phyloP scores from a whole-genome alignment of 805 yeast genomes.

The Lipomyces mesembrius region DNA sequence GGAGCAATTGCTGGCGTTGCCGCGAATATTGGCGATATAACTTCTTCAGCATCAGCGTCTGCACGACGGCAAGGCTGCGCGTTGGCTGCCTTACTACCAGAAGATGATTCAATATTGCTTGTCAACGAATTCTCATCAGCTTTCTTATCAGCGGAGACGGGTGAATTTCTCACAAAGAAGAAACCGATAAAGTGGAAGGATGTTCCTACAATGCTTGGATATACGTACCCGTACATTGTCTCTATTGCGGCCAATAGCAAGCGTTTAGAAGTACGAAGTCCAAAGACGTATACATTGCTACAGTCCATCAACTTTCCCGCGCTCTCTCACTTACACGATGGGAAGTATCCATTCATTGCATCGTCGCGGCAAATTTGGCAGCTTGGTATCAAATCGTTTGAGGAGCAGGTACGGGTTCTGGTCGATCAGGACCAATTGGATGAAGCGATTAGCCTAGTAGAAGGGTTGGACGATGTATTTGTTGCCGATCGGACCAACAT shows the following conservation, averaged over 20 bases:
- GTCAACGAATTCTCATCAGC: slow-evolving; percentile 32
- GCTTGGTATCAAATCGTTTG: slow-evolving; percentile 43
- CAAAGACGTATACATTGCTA: slow-evolving; percentile 47
- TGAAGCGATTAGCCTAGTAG: slow-evolving; percentile 54
- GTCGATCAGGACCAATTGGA: slow-evolving; percentile 44
- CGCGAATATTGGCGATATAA: slow-evolving; percentile 24
- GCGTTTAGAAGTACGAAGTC: slow-evolving; percentile 48
- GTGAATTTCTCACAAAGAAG: slow-evolving; percentile 19
- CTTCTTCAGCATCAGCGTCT: slow-evolving; percentile 28
- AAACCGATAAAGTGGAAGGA: slow-evolving; percentile 27
- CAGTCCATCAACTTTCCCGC: slow-evolving; percentile 46
- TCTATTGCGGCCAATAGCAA: slow-evolving; percentile 40
- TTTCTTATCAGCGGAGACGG: slow-evolving; percentile 23
- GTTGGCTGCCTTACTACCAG: slow-evolving; percentile 23
- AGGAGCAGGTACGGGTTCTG: slow-evolving; percentile 47
- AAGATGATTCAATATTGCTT: slow-evolving; percentile 27
- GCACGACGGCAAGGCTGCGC: slow-evolving; percentile 32
- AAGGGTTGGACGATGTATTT: slow-evolving; percentile 43
- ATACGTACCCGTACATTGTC: slow-evolving; percentile 51
- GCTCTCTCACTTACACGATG: slow-evolving; percentile 37
- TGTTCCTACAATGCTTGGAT: slow-evolving; percentile 44
- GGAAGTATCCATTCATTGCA: slow-evolving; percentile 44
- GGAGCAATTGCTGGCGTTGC: slow-evolving; percentile 39
- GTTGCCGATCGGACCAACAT: slow-evolving; percentile 45
- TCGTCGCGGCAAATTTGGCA: slow-evolving; percentile 43